phyloP scores from a whole-genome alignment of 768 basidiomycete species.

The Dioszegia hungarica region DNA sequence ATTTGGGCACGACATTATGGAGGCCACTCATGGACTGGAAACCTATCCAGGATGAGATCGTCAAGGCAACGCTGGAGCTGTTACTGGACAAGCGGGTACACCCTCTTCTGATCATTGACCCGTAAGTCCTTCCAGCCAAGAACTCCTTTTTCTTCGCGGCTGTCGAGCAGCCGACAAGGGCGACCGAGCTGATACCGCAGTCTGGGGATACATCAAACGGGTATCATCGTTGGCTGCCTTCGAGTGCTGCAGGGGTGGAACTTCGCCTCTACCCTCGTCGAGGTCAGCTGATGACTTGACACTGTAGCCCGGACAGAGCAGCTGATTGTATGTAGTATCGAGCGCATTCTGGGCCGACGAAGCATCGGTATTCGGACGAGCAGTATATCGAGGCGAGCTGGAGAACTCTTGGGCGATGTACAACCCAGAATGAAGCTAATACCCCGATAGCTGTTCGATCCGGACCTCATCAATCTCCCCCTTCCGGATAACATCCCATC shows the following conservation, averaged over 20 bases:
- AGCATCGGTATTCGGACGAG: slow-evolving; percentile 43
- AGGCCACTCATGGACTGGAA: slow-evolving; percentile 34
- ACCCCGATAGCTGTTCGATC: slow-evolving; percentile 36
- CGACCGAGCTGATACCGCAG: slow-evolving; percentile 11
- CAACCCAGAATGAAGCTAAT: background rate
- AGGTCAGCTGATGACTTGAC: slow-evolving; percentile 25
- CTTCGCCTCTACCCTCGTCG: slow-evolving; percentile 41
- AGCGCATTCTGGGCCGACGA: slow-evolving; percentile 38
- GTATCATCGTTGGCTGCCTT: slow-evolving; percentile 39
- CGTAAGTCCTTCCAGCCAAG: slow-evolving; percentile 23
- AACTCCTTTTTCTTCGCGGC: background rate
- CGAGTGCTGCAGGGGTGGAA: slow-evolving; percentile 44
- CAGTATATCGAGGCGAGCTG: slow-evolving; percentile 44
- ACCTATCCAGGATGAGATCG: slow-evolving; percentile 43
- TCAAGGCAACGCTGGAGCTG: slow-evolving; percentile 42
- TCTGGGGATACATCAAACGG: slow-evolving; percentile 44
- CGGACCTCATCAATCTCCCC: slow-evolving; percentile 44
- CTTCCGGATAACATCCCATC: slow-evolving; percentile 13
- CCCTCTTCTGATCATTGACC: slow-evolving; percentile 40
- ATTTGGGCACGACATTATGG: slow-evolving; percentile 38
- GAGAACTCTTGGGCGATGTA: background rate
- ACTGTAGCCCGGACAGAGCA: background rate
- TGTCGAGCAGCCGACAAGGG: background rate
- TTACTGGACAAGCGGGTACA: slow-evolving; percentile 29
- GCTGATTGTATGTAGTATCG: slow-evolving; percentile 32